These are phyloP conservation scores for Salvia splendens DNA, from an alignment of 257 asterid species.

Conservation along the genomic window DNA sequence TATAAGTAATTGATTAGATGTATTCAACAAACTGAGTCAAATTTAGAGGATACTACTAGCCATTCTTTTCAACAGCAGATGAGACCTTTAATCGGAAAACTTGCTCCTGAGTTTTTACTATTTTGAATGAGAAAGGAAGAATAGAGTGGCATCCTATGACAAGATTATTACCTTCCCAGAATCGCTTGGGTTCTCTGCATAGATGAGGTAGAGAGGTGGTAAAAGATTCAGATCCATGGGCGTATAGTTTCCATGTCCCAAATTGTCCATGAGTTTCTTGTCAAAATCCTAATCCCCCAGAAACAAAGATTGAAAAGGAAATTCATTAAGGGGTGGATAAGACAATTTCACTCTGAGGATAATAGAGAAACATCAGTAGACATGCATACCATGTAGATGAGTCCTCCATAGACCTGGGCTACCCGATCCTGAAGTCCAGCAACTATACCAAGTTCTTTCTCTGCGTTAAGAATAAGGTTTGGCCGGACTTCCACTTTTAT, in stretches of 20 bases:
- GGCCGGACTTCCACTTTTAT: conserved; percentile 87
- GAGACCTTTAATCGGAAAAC: neutral
- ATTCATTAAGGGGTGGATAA: neutral
- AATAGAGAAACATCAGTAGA: neutral
- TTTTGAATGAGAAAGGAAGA: neutral
- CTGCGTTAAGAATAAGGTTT: conserved; percentile 82
- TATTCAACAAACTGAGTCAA: neutral
- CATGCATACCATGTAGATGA: conserved; percentile 73
- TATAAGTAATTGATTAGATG: neutral
- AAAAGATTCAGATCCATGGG: conserved; percentile 76
- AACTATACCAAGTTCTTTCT: conserved; percentile 92
- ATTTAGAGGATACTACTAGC: neutral
- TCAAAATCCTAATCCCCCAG: conserved; percentile 58
- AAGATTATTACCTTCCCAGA: conserved; percentile 73
- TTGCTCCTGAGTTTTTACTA: neutral
- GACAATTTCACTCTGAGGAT: neutral
- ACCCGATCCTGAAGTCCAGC: conserved; percentile 99
- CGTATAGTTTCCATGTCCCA: conserved; percentile 75
- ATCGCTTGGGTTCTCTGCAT: conserved; percentile 94
- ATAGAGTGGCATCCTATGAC: neutral
- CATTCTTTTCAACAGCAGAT: neutral
- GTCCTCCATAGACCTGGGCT: conserved; percentile 97
- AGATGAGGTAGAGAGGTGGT: conserved; percentile 80
- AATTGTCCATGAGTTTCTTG: conserved; percentile 74
- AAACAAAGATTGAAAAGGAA: neutral